These are phyloP conservation scores for California macrophylla DNA, from an alignment of 441 rosid species.

Conservation along the genomic window DNA sequence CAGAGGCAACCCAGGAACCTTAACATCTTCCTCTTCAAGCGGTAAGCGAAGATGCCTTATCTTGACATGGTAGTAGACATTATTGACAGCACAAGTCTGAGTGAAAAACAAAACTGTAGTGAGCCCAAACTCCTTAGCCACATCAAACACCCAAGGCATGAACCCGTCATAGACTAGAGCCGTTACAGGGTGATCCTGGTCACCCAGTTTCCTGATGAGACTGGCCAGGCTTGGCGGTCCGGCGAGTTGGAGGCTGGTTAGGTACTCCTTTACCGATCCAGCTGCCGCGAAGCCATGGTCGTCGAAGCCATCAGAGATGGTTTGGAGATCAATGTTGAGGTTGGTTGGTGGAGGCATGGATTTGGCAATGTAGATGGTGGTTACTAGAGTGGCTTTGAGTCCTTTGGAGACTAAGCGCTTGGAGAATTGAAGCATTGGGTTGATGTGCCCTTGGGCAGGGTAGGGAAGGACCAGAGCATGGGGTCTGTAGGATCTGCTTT, in stretches of 20 bases:
- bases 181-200: neutral
- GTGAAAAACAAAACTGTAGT: neutral
- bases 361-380: neutral
- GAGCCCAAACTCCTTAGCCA: neutral
- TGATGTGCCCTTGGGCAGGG: constrained; percentile 3
- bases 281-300: neutral
- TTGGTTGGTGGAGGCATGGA: neutral
- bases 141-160: neutral
- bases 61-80: neutral
- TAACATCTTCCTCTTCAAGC: neutral
- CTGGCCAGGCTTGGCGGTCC: neutral
- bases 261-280: neutral
- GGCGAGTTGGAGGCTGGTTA: neutral
- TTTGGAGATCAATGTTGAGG: neutral
- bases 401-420: neutral
- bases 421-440: constrained; percentile 1
- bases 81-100: constrained; percentile 1
- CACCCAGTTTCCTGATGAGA: neutral
- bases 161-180: neutral
- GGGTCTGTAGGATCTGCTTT: neutral
- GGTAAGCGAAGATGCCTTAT: neutral
- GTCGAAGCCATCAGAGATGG: constrained; percentile 1
- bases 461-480: neutral
- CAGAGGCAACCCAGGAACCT: constrained; percentile 1
- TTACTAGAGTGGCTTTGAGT: neutral